These are phyloP conservation scores for Rhodotorula sp. DNA, from an alignment of 1,284 basidiomycete species.

Conservation along the genomic window DNA sequence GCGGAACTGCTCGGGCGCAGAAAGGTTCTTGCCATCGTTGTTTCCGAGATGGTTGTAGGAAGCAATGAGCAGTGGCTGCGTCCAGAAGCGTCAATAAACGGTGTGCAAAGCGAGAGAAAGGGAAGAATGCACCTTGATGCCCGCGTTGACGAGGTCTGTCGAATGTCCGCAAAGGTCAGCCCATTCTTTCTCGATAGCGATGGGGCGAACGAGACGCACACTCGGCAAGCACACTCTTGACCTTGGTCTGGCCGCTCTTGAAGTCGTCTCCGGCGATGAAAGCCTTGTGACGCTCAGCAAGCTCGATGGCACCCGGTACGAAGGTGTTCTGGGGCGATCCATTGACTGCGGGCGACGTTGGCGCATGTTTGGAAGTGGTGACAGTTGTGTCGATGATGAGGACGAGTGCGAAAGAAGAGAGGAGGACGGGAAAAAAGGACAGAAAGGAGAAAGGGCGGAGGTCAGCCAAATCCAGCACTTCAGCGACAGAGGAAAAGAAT, in stretches of 20 bases:
- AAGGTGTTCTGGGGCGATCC: slow-evolving; percentile 98
- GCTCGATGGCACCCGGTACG: slow-evolving; percentile 89
- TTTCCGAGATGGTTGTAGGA: slow-evolving; percentile 99
- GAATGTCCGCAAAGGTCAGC: neutral
- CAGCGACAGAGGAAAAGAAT: neutral
- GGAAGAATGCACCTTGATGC: slow-evolving; percentile 69
- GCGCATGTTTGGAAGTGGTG: neutral
- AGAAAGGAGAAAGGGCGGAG: too few species aligned
- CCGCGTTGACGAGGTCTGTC: slow-evolving; percentile 86
- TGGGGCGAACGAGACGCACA: slow-evolving; percentile 49
- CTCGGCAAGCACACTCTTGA: slow-evolving; percentile 73
- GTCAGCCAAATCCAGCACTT: neutral
- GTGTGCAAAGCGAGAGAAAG: neutral
- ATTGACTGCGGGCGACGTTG: neutral
- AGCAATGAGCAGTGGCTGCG: slow-evolving; percentile 28
- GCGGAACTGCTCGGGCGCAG: slow-evolving; percentile 77
- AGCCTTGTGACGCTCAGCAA: slow-evolving; percentile 83
- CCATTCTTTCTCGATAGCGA: too few species aligned
- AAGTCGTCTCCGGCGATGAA: slow-evolving; percentile 99
- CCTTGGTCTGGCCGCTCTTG: slow-evolving; percentile 64
- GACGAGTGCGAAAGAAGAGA: neutral
- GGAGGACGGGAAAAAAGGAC: neutral
- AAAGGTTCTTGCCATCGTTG: slow-evolving; percentile 58
- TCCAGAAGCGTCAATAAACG: neutral
- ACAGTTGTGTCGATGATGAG: too few species aligned